Conservation (phyloP, 257 asterid genomes). For the Capsicum baccatum region DNA sequence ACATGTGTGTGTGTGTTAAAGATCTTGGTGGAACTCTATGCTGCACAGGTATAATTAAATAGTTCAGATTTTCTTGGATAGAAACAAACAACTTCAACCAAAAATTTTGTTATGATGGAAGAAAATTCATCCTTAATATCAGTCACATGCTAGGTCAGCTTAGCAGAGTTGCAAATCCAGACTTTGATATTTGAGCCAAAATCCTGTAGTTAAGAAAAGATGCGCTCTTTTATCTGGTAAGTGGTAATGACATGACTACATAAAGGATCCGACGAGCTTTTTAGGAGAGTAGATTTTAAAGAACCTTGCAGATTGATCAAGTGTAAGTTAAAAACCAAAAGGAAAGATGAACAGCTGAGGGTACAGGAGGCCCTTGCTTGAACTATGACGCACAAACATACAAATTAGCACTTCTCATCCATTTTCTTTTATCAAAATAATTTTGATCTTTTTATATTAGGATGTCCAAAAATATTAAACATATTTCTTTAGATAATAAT, state of each 20-base stretch:
- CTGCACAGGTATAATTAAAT: not conserved
- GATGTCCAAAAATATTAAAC: not conserved
- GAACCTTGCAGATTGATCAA: conserved; percentile 15
- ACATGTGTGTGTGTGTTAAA: too few species aligned
- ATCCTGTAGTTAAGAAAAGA: not conserved
- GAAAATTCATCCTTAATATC: not conserved
- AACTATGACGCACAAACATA: conserved; percentile 19
- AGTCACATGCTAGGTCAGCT: conserved; percentile 8
- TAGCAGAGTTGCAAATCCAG: conserved; percentile 8
- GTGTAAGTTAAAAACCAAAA: not conserved
- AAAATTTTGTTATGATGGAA: not conserved
- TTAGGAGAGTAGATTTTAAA: not conserved
- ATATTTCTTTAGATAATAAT: not conserved
- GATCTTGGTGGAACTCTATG: not conserved
- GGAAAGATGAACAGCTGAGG: conserved; percentile 7
- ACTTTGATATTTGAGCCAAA: not conserved
- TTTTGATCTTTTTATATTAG: not conserved
- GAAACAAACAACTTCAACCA: not conserved
- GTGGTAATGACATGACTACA: conserved; percentile 16
- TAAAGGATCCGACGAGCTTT: not conserved
- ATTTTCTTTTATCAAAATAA: not conserved
- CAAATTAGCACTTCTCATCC: not conserved
- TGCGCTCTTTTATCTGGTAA: not conserved
- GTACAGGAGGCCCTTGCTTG: not conserved
- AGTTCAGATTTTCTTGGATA: not conserved